Conservation (phyloP, 345 rosid species). For the Brassica rapa region DNA sequence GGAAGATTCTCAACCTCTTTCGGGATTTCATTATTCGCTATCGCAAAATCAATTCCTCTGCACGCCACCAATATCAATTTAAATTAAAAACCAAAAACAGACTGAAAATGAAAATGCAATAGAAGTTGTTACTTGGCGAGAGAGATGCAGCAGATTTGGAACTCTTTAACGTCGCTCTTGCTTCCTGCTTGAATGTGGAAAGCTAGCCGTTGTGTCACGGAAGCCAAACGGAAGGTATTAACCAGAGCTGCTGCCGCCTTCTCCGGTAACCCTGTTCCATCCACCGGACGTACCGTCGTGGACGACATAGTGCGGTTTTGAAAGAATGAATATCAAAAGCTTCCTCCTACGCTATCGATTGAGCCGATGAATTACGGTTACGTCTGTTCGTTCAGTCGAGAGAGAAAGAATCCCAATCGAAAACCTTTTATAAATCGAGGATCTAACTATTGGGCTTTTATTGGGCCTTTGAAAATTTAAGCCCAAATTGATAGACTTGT, state of each 20-base stretch:
- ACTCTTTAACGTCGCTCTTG: constrained; percentile 24
- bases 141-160: constrained; percentile 55
- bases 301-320: constrained; percentile 7
- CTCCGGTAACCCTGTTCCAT: constrained; percentile 11
- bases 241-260: constrained; percentile 36
- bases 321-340: neutral
- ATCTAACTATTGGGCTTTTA: neutral
- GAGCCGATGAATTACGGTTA: neutral
- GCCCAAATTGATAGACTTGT: neutral
- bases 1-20: constrained; percentile 55
- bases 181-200: constrained; percentile 37
- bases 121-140: constrained; percentile 62
- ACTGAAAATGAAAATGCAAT: neutral
- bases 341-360: neutral
- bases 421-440: neutral
- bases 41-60: constrained; percentile 91
- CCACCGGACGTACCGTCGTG: constrained; percentile 11
- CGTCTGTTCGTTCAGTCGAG: neutral
- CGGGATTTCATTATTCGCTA: constrained; percentile 77
- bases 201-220: constrained; percentile 51
- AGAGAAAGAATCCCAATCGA: neutral
- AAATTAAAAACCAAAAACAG: neutral
- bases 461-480: neutral
- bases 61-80: neutral
- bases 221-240: constrained; percentile 47